These are phyloP conservation scores for Zygoascus tannicola DNA, from an alignment of 805 yeast genomes.

Conservation along the genomic window DNA sequence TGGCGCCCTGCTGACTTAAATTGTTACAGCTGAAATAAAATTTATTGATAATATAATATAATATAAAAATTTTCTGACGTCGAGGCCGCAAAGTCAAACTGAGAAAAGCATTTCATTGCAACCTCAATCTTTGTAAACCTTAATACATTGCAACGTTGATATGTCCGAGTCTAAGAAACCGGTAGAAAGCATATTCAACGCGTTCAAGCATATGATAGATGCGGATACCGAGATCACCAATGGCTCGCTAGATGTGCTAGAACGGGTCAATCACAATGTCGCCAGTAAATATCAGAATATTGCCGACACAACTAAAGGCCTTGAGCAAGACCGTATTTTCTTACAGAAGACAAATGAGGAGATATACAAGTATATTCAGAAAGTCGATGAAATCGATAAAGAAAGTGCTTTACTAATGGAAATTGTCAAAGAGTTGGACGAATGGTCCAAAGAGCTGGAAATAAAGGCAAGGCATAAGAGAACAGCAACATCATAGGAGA, in stretches of 20 bases:
- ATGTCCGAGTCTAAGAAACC: slow-evolving; percentile 4
- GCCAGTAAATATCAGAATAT: slow-evolving; percentile 16
- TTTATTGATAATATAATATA: no score
- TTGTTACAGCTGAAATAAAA: no score
- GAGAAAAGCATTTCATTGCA: no score
- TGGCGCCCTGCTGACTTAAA: no score
- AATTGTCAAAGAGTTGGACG: slow-evolving; percentile 49
- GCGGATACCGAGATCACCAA: slow-evolving; percentile 18
- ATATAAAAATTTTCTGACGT: no score
- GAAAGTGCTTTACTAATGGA: slow-evolving; percentile 31
- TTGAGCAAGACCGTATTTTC: slow-evolving; percentile 14
- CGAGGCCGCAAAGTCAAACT: no score
- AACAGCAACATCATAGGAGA: neutral
- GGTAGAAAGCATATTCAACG: slow-evolving; percentile 13
- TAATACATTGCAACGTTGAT: no score
- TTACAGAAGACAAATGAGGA: slow-evolving; percentile 10
- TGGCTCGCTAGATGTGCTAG: slow-evolving; percentile 17
- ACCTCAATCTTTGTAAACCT: no score
- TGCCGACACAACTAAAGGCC: slow-evolving; percentile 16
- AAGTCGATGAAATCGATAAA: slow-evolving; percentile 16
- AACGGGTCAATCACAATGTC: slow-evolving; percentile 19
- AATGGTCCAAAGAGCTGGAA: slow-evolving; percentile 49
- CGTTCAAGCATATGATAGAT: slow-evolving; percentile 16
- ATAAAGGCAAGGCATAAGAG: slow-evolving; percentile 27
- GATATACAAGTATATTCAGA: slow-evolving; percentile 10